Evolutionary conservation across 768 basidiomycete species (phyloP), one percentile per base, ranked within the genome.

Genomic region (Mycena vulgaris): DNA sequence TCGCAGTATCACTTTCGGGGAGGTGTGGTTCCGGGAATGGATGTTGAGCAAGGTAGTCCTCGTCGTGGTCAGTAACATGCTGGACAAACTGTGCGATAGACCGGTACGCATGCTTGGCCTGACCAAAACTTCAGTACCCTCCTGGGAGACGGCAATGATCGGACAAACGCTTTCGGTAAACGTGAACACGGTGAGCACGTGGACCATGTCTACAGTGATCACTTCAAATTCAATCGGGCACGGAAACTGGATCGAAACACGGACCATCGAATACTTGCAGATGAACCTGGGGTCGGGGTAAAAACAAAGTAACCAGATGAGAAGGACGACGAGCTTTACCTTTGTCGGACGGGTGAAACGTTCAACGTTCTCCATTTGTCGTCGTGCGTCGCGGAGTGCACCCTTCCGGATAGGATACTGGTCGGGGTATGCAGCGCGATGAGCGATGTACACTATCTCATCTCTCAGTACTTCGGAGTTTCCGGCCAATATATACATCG

Each of bases 391-490:
- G 21, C 80, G 77, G 17, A 90, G 79, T 2, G 90, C 82, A 25
- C 89, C 89, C 17, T 85, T 78, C 28, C 91, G 83, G 1, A 89
- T 80, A 2, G 92, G 92, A 75, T 90, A 94, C 33, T 87, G 77
- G 0, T 85, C 81, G 0, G 94, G 95, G 75, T 91, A 82, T 1
- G 95, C 93, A 6, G 94, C 93, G 72, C 92, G 92, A 78, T 95
- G 94, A 0, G 94, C 93, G 69, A 91, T 72, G 75, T 92, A 93
- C 9, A 95, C 83, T 31, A 93, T 90, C 79, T 95, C 94, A 77
- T 96, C 94, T 23, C 93, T 80, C 39, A 95, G 78, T 1, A 93
- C 89, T 77, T 95, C 94, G 16, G 89, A 89, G 69, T 94, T 87
- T 0, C 94, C 93, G 2, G 89, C 88, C 28, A 93, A 79, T 66